Percentiles rank a stretch among this genome's conserved stretches.
phyloP scores from a whole-genome alignment of 129 eudicot genomes.

The Cynara cardunculus region DNA sequence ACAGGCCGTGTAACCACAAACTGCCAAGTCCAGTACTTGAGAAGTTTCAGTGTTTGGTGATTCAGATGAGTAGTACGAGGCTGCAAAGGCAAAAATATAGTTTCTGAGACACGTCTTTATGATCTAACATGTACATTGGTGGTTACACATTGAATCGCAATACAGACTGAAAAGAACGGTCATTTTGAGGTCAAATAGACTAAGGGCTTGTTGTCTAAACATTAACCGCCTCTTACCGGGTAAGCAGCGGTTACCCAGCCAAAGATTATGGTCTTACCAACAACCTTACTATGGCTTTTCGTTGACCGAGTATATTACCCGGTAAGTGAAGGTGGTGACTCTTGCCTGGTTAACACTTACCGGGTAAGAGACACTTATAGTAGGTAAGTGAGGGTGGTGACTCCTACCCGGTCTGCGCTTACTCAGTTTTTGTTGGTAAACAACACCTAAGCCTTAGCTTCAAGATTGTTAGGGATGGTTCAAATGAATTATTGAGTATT shows the following conservation, averaged over 20 bases:
- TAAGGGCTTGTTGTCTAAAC: not conserved
- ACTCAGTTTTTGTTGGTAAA: too few relatives aligned
- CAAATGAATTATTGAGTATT: not conserved
- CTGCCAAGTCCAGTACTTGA: conserved; percentile 88
- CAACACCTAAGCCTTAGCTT: not conserved
- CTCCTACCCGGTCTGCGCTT: too few relatives aligned
- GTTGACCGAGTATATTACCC: too few relatives aligned
- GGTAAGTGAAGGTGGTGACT: too few relatives aligned
- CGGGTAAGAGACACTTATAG: too few relatives aligned
- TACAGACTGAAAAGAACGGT: not conserved
- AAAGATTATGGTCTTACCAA: too few relatives aligned
- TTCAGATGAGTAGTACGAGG: conserved; percentile 56
- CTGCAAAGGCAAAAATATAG: conserved; percentile 42
- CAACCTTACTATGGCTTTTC: too few relatives aligned
- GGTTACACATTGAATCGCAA: not conserved
- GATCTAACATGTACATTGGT: not conserved
- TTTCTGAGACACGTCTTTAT: conserved; percentile 14
- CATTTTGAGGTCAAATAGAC: not conserved
- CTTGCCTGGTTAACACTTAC: too few relatives aligned
- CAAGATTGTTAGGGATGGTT: not conserved
- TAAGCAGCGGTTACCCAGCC: too few relatives aligned
- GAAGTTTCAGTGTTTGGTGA: conserved; percentile 61
- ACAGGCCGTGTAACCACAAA: conserved; percentile 72
- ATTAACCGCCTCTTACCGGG: too few relatives aligned
- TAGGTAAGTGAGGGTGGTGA: too few relatives aligned